Evolutionary conservation across 169 alveolate genomes (phyloP), one percentile per base, ranked within the genome.

Genomic region (Plasmodium inui): DNA sequence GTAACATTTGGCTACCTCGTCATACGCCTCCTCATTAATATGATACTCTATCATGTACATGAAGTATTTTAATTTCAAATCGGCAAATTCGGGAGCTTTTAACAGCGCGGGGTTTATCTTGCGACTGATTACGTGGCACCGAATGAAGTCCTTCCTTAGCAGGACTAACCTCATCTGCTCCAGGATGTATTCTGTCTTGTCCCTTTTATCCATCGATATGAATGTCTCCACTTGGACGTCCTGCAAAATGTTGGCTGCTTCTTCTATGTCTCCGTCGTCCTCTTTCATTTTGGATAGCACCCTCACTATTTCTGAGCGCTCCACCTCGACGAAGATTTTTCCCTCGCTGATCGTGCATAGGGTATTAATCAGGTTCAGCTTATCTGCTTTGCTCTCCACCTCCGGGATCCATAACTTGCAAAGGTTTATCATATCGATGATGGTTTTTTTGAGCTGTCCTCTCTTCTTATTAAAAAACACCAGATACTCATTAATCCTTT

Each of bases 151-250:
- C 41, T 94, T 95, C 80, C 93, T 93, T 30, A 96, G 84, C 74
- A 96, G 57, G 22, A 94, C 96, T 8, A 96, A 55, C 19, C 97
- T 88, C 97, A 96, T 96, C 82, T 96, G 97, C 73, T 96, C 97
- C 83, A 96, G 55, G 7, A 96, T 91, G 74, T 96, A 96, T 30
- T 84, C 92, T 70, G 93, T 95, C 78, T 96, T 96, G 46, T 93
- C 96, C 78, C 85, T 84, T 93, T 94, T 96, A 39, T 92, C 83
- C 85, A 96, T 61, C 22, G 94, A 84, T 14, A 96, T 96, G 82
- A 95, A 96, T 14, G 97, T 96, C 61, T 96, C 97, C 17, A 96
- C 96, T 96, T 96, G 95, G 1, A 79, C 92, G n/a, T 96, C 95
- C 70, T 96, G 97, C 53, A 96, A 44, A 14, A 95, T 72, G 28